Percentiles rank a stretch among this genome's conserved stretches.
Evolutionary conservation across 2,329 filamentous ascomycete genomes (phyloP).

Genomic region (Passalora sequoiae): DNA sequence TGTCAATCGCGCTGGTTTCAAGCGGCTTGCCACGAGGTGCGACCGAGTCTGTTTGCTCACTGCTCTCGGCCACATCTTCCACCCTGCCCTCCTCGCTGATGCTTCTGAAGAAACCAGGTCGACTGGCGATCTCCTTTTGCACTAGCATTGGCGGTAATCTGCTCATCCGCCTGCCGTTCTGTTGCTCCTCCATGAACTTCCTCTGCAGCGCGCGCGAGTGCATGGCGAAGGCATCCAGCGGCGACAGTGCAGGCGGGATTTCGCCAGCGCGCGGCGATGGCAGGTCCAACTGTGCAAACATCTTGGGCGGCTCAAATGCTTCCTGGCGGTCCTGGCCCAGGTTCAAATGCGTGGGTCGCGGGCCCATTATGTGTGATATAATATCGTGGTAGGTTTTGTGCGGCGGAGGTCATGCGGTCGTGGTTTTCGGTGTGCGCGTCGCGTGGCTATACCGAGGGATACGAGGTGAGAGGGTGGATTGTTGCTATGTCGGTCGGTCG

Average conservation of each 20-base stretch:
- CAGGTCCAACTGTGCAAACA: constrained; percentile 34
- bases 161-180: constrained; percentile 73
- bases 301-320: constrained; percentile 25
- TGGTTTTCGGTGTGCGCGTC: constrained; percentile 1
- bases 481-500: constrained; percentile 1
- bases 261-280: constrained; percentile 50
- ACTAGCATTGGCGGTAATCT: constrained; percentile 77
- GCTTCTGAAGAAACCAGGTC: constrained; percentile 77
- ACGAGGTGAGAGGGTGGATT: too few species aligned
- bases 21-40: constrained; percentile 11
- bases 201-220: constrained; percentile 83
- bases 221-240: constrained; percentile 88
- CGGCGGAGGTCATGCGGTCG: constrained; percentile 12
- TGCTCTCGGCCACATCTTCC: constrained; percentile 23
- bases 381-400: neutral
- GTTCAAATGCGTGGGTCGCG: constrained; percentile 26
- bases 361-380: constrained; percentile 25
- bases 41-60: constrained; percentile 41
- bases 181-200: constrained; percentile 71
- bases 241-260: constrained; percentile 82
- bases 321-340: constrained; percentile 16
- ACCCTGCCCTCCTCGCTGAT: constrained; percentile 52
- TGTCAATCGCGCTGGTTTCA: constrained; percentile 31
- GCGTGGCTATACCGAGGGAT: too few species aligned
- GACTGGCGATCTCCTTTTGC: constrained; percentile 70